Conservation (phyloP, 257 asterid species). For the Penstemon barbatus region DNA sequence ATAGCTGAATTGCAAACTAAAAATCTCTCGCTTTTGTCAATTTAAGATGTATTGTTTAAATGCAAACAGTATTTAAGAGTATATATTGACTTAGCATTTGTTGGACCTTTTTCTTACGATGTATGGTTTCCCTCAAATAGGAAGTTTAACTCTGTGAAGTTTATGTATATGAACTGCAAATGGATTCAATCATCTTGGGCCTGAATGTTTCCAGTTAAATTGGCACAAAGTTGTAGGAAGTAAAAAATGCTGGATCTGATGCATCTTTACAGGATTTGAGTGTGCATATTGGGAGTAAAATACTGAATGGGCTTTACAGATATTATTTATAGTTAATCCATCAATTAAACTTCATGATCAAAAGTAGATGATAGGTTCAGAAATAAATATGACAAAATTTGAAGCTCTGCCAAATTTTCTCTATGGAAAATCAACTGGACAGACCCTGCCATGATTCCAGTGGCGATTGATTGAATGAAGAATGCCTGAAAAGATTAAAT, state of each 20-base stretch:
- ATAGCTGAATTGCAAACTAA: background rate
- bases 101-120: background rate
- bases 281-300: conserved; percentile 4
- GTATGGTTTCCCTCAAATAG: background rate
- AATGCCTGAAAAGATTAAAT: conserved; percentile 18
- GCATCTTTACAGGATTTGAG: background rate
- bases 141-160: background rate
- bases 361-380: conserved; percentile 9
- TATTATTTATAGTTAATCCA: conserved; percentile 5
- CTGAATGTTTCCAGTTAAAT: background rate
- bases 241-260: background rate
- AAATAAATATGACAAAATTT: background rate
- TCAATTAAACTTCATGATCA: conserved; percentile 18
- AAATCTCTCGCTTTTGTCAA: background rate
- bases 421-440: background rate
- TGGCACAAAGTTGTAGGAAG: background rate
- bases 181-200: background rate
- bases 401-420: background rate
- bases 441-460: conserved; percentile 9
- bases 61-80: background rate
- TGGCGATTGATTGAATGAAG: conserved; percentile 7
- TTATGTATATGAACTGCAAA: background rate
- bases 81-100: background rate
- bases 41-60: background rate
- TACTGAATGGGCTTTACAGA: background rate